phyloP scores from a whole-genome alignment of 441 rosid species.

The Jatropha podagrica region DNA sequence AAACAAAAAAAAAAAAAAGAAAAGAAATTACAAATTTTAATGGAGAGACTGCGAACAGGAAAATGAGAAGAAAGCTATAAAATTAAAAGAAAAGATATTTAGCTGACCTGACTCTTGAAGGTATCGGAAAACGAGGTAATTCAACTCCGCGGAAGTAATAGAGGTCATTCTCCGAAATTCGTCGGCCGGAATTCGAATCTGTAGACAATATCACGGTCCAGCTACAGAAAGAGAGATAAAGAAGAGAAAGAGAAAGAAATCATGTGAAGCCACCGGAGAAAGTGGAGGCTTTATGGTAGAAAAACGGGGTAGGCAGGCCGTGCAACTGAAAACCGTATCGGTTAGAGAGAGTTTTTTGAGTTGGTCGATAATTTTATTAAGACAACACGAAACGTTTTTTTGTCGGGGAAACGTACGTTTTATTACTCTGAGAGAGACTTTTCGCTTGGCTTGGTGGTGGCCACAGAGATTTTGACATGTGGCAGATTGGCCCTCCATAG shows the following conservation, averaged over 20 bases:
- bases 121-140: constrained; percentile 89
- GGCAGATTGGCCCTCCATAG: too few species aligned
- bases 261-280: constrained; percentile 9
- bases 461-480: too few species aligned
- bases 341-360: neutral
- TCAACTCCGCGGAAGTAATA: constrained; percentile 78
- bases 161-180: constrained; percentile 50
- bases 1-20: neutral
- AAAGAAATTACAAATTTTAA: neutral
- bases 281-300: constrained; percentile 14
- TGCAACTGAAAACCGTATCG: constrained; percentile 14
- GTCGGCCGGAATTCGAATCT: constrained; percentile 13
- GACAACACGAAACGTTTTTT: neutral
- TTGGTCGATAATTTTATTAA: neutral
- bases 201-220: neutral
- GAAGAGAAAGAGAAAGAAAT: neutral
- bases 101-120: constrained; percentile 88
- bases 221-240: neutral
- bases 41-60: neutral
- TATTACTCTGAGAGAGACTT: neutral
- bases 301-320: neutral
- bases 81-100: neutral
- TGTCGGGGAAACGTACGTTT: neutral
- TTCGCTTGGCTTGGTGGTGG: neutral
- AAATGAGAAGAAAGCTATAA: neutral